These are phyloP conservation scores for Sordariomycetes sp. DNA, from an alignment of 2,329 filamentous ascomycete genomes.

Conservation along the genomic window DNA sequence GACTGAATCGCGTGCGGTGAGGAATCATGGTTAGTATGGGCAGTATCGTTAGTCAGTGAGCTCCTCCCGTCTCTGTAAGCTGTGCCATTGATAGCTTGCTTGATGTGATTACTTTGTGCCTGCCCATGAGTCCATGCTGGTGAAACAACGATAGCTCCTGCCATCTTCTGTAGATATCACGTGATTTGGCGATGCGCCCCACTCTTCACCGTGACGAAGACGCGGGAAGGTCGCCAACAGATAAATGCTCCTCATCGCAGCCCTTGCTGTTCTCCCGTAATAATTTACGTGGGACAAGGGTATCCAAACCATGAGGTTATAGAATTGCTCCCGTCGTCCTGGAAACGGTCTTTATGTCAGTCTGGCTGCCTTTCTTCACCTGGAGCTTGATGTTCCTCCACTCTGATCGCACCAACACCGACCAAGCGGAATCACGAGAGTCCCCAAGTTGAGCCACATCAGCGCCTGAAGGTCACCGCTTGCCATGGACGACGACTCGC, in stretches of 20 bases:
- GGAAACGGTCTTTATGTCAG: neutral
- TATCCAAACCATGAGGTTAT: neutral
- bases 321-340: neutral
- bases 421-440: neutral
- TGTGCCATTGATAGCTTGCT: no score
- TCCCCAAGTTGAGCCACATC: neutral
- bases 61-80: no score
- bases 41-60: no score
- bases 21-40: no score
- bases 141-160: neutral
- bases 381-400: neutral
- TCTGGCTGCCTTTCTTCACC: neutral
- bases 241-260: neutral
- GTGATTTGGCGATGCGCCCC: neutral
- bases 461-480: neutral
- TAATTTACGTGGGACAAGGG: neutral
- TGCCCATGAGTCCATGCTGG: no score
- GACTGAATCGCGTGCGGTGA: no score
- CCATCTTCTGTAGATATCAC: neutral
- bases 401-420: neutral
- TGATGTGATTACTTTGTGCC: no score
- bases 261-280: neutral
- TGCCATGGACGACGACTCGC: neutral
- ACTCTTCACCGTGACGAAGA: neutral
- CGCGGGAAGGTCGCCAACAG: neutral